These are phyloP conservation scores for Ustilago sp. DNA, from an alignment of 1,284 basidiomycete genomes.

Conservation along the genomic window DNA sequence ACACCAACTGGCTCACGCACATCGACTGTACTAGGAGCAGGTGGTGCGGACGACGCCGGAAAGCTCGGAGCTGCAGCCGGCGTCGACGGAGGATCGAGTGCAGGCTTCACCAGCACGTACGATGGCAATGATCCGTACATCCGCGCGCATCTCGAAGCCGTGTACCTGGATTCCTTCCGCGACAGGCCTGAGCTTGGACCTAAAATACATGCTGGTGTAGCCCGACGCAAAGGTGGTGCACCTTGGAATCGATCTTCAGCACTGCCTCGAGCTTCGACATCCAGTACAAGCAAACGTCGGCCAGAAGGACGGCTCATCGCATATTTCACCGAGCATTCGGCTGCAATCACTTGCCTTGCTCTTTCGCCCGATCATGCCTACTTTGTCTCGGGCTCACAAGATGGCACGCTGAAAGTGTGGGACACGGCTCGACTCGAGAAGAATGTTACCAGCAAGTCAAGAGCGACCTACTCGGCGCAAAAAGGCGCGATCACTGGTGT, in stretches of 20 bases:
- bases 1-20: slow-evolving; percentile 49
- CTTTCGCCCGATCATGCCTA: slow-evolving; percentile 94
- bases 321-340: slow-evolving; percentile 71
- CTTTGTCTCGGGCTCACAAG: slow-evolving; percentile 88
- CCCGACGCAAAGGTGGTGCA: slow-evolving; percentile 23
- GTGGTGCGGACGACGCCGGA: slow-evolving; percentile 14
- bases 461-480: slow-evolving; percentile 69
- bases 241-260: slow-evolving; percentile 16
- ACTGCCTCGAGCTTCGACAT: slow-evolving; percentile 28
- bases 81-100: slow-evolving; percentile 16
- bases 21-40: slow-evolving; percentile 32
- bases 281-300: slow-evolving; percentile 54
- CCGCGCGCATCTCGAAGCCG: slow-evolving; percentile 62
- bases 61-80: slow-evolving; percentile 18
- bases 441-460: slow-evolving; percentile 74
- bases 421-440: slow-evolving; percentile 82
- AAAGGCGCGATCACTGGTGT: slow-evolving; percentile 68
- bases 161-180: slow-evolving; percentile 57
- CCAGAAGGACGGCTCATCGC: slow-evolving; percentile 65
- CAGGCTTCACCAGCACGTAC: slow-evolving; percentile 58
- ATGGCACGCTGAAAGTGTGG: slow-evolving; percentile 86
- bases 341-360: slow-evolving; percentile 79
- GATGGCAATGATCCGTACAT: slow-evolving; percentile 67
- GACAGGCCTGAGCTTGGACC: slow-evolving; percentile 53
- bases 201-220: slow-evolving; percentile 32